Conservation (phyloP, 2,329 filamentous ascomycete genomes). For the Fusarium brevicatenulatum region DNA sequence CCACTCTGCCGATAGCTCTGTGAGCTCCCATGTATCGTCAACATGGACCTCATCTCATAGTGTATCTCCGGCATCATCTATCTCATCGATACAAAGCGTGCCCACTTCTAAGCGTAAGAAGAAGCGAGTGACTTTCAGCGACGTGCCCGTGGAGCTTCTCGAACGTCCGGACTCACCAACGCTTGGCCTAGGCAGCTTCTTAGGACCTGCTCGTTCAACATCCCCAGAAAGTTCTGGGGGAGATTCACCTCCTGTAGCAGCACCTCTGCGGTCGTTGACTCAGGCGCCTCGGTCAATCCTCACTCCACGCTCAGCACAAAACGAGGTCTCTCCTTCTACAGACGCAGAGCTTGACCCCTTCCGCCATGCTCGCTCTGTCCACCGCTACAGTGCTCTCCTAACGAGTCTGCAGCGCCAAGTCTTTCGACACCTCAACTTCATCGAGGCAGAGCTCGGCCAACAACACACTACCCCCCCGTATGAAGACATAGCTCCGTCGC, state of each 20-base stretch:
- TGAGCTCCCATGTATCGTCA: slow-evolving; percentile 52
- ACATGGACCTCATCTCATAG: slow-evolving; percentile 36
- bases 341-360: slow-evolving; percentile 48
- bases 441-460: slow-evolving; percentile 53
- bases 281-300: slow-evolving; percentile 34
- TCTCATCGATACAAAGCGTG: slow-evolving; percentile 55
- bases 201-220: slow-evolving; percentile 43
- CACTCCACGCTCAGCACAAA: slow-evolving; percentile 20
- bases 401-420: slow-evolving; percentile 61
- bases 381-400: slow-evolving; percentile 62
- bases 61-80: slow-evolving; percentile 42
- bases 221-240: slow-evolving; percentile 36
- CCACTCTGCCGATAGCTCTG: slow-evolving; percentile 59
- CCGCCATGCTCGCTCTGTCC: slow-evolving; percentile 55
- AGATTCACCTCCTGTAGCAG: neutral
- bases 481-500: slow-evolving; percentile 7
- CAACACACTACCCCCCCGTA: slow-evolving; percentile 39
- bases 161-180: slow-evolving; percentile 70
- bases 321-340: slow-evolving; percentile 19
- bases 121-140: slow-evolving; percentile 54
- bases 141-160: slow-evolving; percentile 54
- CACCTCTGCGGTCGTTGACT: slow-evolving; percentile 17
- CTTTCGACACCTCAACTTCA: slow-evolving; percentile 56
- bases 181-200: slow-evolving; percentile 62
- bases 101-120: slow-evolving; percentile 49